These are phyloP conservation scores for Rhynchosporium secalis DNA, from an alignment of 2,329 filamentous ascomycete species.

Conservation along the genomic window DNA sequence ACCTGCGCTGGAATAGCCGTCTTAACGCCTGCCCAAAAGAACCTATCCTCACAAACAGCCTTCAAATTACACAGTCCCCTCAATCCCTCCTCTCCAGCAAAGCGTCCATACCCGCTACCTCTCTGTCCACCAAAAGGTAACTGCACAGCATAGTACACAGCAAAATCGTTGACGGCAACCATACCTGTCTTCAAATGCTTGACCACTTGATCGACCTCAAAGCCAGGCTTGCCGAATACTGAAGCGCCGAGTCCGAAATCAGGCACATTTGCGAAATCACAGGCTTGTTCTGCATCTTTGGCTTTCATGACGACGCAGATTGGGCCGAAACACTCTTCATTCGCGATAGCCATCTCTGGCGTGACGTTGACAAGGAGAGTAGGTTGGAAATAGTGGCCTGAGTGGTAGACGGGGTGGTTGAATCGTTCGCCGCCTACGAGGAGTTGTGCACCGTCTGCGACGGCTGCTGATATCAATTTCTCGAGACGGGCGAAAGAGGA, in stretches of 20 bases:
- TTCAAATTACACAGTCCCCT: slow-evolving; percentile 85
- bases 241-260: slow-evolving; percentile 84
- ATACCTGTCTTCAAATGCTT: slow-evolving; percentile 76
- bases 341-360: slow-evolving; percentile 79
- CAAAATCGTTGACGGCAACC: slow-evolving; percentile 96
- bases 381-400: slow-evolving; percentile 88
- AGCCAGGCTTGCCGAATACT: slow-evolving; percentile 74
- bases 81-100: slow-evolving; percentile 87
- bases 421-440: slow-evolving; percentile 76
- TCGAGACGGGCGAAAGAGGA: slow-evolving; percentile 76
- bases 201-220: slow-evolving; percentile 64
- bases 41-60: slow-evolving; percentile 76
- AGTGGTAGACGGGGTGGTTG: slow-evolving; percentile 69
- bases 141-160: slow-evolving; percentile 88
- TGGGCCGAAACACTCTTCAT: slow-evolving; percentile 90
- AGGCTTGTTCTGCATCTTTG: slow-evolving; percentile 60
- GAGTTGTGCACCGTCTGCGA: slow-evolving; percentile 75
- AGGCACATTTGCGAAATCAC: slow-evolving; percentile 79
- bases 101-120: slow-evolving; percentile 88
- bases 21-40: slow-evolving; percentile 58
- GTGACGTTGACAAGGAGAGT: slow-evolving; percentile 92
- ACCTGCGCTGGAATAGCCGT: slow-evolving; percentile 81
- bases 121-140: slow-evolving; percentile 82
- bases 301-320: slow-evolving; percentile 85
- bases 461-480: slow-evolving; percentile 72